Conservation (phyloP, 169 alveolate genomes). For the Plasmodium inui region DNA sequence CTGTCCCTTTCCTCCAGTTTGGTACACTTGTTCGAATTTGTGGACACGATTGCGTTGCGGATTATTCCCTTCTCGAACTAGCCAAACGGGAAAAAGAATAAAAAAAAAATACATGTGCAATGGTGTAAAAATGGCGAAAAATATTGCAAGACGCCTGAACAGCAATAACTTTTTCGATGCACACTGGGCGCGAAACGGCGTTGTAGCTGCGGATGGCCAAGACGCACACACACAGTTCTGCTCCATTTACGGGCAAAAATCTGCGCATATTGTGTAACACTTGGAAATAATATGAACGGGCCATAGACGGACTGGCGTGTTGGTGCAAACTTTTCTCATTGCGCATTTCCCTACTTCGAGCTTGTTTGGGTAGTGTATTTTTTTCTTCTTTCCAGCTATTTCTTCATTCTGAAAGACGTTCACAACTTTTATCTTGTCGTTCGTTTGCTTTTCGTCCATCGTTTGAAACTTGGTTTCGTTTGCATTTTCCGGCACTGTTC, state of each 20-base stretch:
- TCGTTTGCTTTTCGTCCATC: conserved; percentile 51
- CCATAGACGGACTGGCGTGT: neutral
- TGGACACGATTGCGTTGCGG: conserved; percentile 62
- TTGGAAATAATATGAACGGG: neutral
- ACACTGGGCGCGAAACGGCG: neutral
- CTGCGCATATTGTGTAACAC: neutral
- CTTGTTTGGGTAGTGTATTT: conserved; percentile 27
- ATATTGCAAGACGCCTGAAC: neutral
- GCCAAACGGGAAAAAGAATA: conserved; percentile 12
- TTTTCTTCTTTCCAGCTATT: conserved; percentile 8
- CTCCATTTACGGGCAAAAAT: neutral
- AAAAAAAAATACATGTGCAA: conserved; percentile 9
- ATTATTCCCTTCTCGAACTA: conserved; percentile 73
- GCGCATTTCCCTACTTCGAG: conserved; percentile 46
- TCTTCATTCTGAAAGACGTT: conserved; percentile 70
- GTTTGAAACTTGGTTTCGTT: neutral
- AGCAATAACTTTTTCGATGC: neutral
- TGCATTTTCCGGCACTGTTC: conserved; percentile 11
- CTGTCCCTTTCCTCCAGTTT: conserved; percentile 53
- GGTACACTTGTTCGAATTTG: conserved; percentile 4
- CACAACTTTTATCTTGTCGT: conserved; percentile 67
- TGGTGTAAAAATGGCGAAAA: neutral
- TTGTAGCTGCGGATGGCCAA: neutral
- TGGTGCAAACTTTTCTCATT: neutral
- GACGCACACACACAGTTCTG: neutral